Base-by-base conservation (phyloP, 2,329 filamentous ascomycete genomes). In the Calycina herbarum region DNA sequence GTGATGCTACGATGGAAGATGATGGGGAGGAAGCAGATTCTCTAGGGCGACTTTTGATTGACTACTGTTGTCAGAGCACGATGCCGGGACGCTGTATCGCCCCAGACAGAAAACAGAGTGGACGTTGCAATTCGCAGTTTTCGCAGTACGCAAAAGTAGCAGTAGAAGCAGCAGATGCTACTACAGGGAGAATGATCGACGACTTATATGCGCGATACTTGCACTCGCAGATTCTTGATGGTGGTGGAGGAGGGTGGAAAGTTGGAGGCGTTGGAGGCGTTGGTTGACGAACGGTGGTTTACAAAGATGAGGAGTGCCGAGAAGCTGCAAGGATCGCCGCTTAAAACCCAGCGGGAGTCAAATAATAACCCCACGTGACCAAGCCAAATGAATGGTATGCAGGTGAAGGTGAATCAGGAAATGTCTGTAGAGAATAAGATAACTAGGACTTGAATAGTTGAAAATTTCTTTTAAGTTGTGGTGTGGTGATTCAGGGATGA, bases 1-100 rank as follows among this genome's bases (percentile, higher is more conserved):
- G 69, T 67, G 65, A 65, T 67, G 69, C 68, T 74, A 73, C 73
- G 69, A 70, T 68, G 67, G 20, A 63, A 69, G 60, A 42, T 65
- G 63, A 64, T 68, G 63, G 65, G 67, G 65, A 65, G 68, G 64
- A 66, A 66, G 59, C 54, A 29, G 51, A 60, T 67, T 38, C 35
- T 38, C 65, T 72, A 68, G 68, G 64, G 69, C 61, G 65, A 72
- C 67, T 51, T 51, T 20, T 6, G 35, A 11, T 38, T 38, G 20
- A 51, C 45, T 51, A 51, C 45, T 74, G 72, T 70, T 67, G 69
- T 54, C 45, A 59, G 61, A 20, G 20, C 20, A 56, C 45, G 24
- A 31, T 31, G 60, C 17, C 48, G 27, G 60, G 33, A 56, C 42
- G 60, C 40, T 38, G 45, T 56, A 29, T 42, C 7, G 35, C 60